Evolutionary conservation across 768 basidiomycete species (phyloP).

Genomic region (Strobilomyces dryophilus): DNA sequence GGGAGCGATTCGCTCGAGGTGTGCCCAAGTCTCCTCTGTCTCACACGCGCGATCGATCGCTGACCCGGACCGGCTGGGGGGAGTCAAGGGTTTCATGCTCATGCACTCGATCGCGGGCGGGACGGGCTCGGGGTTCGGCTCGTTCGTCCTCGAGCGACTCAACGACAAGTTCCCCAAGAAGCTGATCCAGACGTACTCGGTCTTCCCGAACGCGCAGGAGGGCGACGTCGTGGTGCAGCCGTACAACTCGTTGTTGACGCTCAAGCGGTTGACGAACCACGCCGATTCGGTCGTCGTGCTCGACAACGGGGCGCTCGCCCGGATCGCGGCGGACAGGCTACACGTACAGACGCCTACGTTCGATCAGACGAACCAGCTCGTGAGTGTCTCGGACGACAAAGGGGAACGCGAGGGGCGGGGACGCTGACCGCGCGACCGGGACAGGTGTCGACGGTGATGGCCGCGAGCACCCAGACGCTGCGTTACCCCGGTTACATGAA

Average conservation of each 20-base stretch:
- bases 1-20: slow-evolving; percentile 97
- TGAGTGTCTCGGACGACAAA: slow-evolving; percentile 30
- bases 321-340: slow-evolving; percentile 89
- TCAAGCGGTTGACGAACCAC: slow-evolving; percentile 92
- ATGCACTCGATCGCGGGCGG: slow-evolving; percentile 99
- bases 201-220: slow-evolving; percentile 92
- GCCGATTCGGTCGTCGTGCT: slow-evolving; percentile 97
- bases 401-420: not conserved
- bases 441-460: slow-evolving; percentile 95
- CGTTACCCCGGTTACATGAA: slow-evolving; percentile 99
- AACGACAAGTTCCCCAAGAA: slow-evolving; percentile 99
- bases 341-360: slow-evolving; percentile 85
- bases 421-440: not conserved
- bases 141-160: slow-evolving; percentile 93
- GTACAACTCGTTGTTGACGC: slow-evolving; percentile 91
- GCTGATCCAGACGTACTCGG: slow-evolving; percentile 97
- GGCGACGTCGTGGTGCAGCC: slow-evolving; percentile 98
- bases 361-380: slow-evolving; percentile 90
- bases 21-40: slow-evolving; percentile 14
- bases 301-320: slow-evolving; percentile 90
- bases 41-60: not conserved
- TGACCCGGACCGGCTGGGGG: not conserved
- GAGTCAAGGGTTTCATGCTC: slow-evolving; percentile 88
- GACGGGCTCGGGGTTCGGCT: slow-evolving; percentile 96
- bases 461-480: slow-evolving; percentile 94